Evolutionary conservation across 495 filamentous ascomycete genomes (phyloP), one percentile per base, ranked within the genome.

Genomic region (Aspergillus avenaceus): DNA sequence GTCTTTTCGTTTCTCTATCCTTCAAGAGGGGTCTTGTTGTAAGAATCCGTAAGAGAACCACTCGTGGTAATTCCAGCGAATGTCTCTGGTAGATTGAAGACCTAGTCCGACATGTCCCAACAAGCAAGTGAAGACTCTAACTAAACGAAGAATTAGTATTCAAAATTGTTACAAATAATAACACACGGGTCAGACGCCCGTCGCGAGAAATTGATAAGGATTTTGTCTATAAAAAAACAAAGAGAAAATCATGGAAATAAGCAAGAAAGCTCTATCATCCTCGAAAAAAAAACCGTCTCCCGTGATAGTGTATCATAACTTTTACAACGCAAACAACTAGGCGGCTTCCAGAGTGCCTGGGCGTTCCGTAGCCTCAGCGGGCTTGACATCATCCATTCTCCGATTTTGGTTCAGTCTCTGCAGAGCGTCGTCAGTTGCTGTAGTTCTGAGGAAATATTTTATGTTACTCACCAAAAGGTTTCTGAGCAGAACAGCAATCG

Each of bases 401-500:
- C 64, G 65, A 59, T 79, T 79, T 51, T 78, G 74, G 46, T 75
- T 74, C 56, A 79, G 71, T 62, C 76, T 62, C 76, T 79, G 59
- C 48, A 23, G 22, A 14, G 9, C 9, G 27, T 32, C 2, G 45
- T 56, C 23, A 54, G 55, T 18, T 21, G 32, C n/a, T 1, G 7
- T 21, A 14, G 14, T 16, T 12, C 16, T 14, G 4, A 26, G 21
- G 28, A 5, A 16, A 31, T 16, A 23, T 12, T 14, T 7, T 13
- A 16, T 27, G n/a, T 32, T 23, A 77, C 86, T 60, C 72, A 92
- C 89, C 66, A 96, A 73, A 8, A 97, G 71, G 65, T 98, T 98
- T 45, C 93, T 74, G 54, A 97, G 74, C 50, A 98, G 70, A 13
- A 97, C 84, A 9, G 91, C 86, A 64, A 97, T 97, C 1, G 93